These are phyloP conservation scores for Alliaria petiolata DNA, from an alignment of 345 rosid species.

Conservation along the genomic window DNA sequence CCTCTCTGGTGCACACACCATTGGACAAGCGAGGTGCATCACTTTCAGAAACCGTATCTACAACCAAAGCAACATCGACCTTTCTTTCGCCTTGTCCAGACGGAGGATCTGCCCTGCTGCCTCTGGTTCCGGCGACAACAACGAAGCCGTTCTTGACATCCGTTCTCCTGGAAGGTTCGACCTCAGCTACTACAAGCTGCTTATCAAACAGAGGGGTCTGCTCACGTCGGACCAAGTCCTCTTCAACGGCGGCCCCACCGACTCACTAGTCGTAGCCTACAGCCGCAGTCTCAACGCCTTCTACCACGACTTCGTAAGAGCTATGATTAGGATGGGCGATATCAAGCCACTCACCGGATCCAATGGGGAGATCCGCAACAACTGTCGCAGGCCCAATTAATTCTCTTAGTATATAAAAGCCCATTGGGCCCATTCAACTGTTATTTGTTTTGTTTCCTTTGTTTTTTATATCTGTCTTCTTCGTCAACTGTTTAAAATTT, in stretches of 20 bases:
- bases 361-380: conserved; percentile 47
- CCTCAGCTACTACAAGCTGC: conserved; percentile 36
- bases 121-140: conserved; percentile 38
- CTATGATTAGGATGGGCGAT: conserved; percentile 57
- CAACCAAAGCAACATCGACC: conserved; percentile 43
- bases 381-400: conserved; percentile 44
- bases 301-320: conserved; percentile 38
- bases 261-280: conserved; percentile 44
- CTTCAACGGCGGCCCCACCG: conserved; percentile 44
- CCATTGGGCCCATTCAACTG: neutral
- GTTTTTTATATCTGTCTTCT: neutral
- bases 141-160: conserved; percentile 37
- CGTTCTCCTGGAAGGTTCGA: conserved; percentile 41
- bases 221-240: conserved; percentile 53
- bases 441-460: too few relatives aligned
- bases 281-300: conserved; percentile 22
- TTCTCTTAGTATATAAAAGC: neutral
- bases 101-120: conserved; percentile 37
- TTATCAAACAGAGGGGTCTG: conserved; percentile 38
- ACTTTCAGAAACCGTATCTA: conserved; percentile 44
- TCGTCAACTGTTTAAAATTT: neutral
- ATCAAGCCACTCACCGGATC: conserved; percentile 46
- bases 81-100: conserved; percentile 40
- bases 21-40: conserved; percentile 51
- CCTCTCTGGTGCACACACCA: conserved; percentile 68